phyloP scores from a whole-genome alignment of 345 rosid species.

The Eucalyptus viminalis region DNA sequence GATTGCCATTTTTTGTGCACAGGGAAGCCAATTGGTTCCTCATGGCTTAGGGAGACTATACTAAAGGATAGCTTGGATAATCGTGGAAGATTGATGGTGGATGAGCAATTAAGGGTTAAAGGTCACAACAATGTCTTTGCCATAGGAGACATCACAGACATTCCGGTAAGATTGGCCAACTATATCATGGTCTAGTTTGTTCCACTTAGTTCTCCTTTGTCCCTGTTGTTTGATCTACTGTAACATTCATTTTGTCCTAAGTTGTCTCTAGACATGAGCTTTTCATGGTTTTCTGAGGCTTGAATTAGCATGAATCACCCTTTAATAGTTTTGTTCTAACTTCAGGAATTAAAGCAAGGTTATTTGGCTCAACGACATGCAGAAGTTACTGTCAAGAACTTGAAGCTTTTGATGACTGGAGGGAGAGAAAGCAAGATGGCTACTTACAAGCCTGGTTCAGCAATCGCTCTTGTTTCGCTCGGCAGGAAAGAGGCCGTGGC shows the following conservation, averaged over 20 bases:
- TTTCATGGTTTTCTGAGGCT: not conserved
- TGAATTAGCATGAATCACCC: not conserved
- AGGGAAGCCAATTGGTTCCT: slow-evolving; percentile 39
- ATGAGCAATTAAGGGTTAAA: slow-evolving; percentile 30
- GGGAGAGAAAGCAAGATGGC: slow-evolving; percentile 10
- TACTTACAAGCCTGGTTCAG: slow-evolving; percentile 10
- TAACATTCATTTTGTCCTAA: not conserved
- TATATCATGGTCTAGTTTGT: not conserved
- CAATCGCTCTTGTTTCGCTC: slow-evolving; percentile 15
- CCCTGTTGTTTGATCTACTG: not conserved
- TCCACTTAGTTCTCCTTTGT: not conserved
- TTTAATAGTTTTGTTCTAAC: not conserved
- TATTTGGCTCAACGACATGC: slow-evolving; percentile 29
- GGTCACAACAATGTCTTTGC: slow-evolving; percentile 39
- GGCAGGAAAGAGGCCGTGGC: slow-evolving; percentile 31
- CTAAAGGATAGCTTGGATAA: slow-evolving; percentile 21
- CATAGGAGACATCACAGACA: slow-evolving; percentile 39
- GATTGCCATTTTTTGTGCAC: slow-evolving; percentile 51
- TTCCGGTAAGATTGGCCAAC: slow-evolving; percentile 21
- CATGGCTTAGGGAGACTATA: slow-evolving; percentile 32
- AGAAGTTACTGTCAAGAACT: slow-evolving; percentile 8
- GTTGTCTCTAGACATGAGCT: not conserved
- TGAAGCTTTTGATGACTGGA: slow-evolving; percentile 20
- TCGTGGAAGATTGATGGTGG: slow-evolving; percentile 42
- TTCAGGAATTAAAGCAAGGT: slow-evolving; percentile 37